Percentiles rank a stretch among this genome's conserved stretches.
Evolutionary conservation across 805 yeast genomes (phyloP).

Genomic region (Saturnispora besseyi): DNA sequence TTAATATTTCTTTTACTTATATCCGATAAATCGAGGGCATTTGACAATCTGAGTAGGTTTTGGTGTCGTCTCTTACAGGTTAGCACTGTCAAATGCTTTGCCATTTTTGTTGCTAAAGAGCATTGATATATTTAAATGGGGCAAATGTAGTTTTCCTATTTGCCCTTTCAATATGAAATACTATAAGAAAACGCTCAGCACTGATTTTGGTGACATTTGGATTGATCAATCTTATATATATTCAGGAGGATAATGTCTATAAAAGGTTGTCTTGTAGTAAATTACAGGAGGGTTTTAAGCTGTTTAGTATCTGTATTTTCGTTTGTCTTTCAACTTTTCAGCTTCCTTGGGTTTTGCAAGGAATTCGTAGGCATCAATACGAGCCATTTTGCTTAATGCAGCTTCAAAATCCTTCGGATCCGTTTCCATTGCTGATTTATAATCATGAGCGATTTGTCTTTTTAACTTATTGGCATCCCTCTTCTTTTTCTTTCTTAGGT

Average conservation of each 20-base stretch:
- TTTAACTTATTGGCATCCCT: slow-evolving; percentile 19
- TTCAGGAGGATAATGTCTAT: neutral
- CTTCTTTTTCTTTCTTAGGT: slow-evolving; percentile 19
- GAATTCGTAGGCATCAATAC: slow-evolving; percentile 22
- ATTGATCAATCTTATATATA: neutral
- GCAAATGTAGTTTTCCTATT: neutral
- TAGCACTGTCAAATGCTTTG: slow-evolving; percentile 6
- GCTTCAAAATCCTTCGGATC: slow-evolving; percentile 20
- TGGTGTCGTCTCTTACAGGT: slow-evolving; percentile 8
- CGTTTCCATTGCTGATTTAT: slow-evolving; percentile 18
- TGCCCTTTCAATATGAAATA: neutral
- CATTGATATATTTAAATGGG: neutral
- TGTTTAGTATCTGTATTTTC: slow-evolving; percentile 13
- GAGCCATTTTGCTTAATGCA: slow-evolving; percentile 18
- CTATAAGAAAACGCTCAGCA: slow-evolving; percentile 1
- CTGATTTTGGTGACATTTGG: too few species aligned
- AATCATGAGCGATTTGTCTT: slow-evolving; percentile 19
- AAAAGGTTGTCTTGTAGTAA: neutral
- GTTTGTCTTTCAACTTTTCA: slow-evolving; percentile 17
- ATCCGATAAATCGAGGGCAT: neutral
- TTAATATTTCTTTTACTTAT: neutral
- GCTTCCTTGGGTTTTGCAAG: slow-evolving; percentile 22
- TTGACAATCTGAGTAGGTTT: neutral
- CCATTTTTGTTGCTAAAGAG: slow-evolving; percentile 3
- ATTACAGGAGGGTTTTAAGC: too few species aligned